Percentiles rank a stretch among this genome's conserved stretches.
phyloP scores from a whole-genome alignment of 1,139 yeast species.

The Pichia sp. region DNA sequence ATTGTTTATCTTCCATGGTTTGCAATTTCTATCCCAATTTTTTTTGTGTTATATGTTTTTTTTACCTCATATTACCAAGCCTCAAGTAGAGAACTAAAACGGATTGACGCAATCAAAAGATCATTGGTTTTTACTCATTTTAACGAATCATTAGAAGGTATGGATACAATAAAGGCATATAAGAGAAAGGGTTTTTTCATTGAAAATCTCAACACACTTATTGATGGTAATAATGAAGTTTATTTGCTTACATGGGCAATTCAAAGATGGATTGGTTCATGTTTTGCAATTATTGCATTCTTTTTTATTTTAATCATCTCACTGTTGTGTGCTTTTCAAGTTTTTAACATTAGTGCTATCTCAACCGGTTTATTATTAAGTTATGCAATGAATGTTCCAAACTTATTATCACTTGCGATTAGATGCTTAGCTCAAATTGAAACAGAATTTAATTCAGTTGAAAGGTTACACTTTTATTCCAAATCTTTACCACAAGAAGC shows the following conservation, averaged over 20 bases:
- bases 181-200: conserved; percentile 41
- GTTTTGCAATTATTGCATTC: conserved; percentile 51
- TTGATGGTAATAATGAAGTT: conserved; percentile 68
- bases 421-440: conserved; percentile 47
- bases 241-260: conserved; percentile 55
- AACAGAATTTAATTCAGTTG: conserved; percentile 47
- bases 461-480: conserved; percentile 44
- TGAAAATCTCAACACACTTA: conserved; percentile 40
- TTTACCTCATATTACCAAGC: conserved; percentile 63
- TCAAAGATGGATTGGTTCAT: conserved; percentile 75
- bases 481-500: conserved; percentile 58
- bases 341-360: conserved; percentile 56
- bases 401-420: conserved; percentile 41
- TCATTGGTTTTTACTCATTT: conserved; percentile 74
- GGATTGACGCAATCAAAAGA: conserved; percentile 72
- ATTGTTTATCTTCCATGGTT: conserved; percentile 68
- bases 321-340: conserved; percentile 56
- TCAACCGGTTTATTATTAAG: conserved; percentile 68
- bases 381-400: conserved; percentile 44
- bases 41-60: conserved; percentile 41
- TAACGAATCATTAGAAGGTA: conserved; percentile 68
- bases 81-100: conserved; percentile 72
- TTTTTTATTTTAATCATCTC: conserved; percentile 43
- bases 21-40: conserved; percentile 51
- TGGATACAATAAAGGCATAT: conserved; percentile 58